Base-by-base conservation (phyloP, 106 monocot species). In the Vanilla planifolia region DNA sequence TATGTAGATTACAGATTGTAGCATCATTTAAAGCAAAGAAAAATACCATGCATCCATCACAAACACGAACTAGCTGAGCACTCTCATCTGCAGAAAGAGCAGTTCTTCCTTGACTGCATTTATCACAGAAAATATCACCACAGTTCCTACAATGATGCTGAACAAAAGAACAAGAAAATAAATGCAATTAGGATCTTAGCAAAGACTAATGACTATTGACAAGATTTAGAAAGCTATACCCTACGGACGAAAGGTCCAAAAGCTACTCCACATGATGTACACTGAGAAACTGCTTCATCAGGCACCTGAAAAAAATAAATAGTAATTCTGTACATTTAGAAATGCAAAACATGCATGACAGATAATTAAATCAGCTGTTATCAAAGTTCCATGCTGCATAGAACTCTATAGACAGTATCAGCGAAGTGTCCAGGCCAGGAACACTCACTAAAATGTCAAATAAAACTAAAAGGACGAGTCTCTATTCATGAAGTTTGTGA, bases 81-180 rank as follows among this genome's bases (percentile, higher is more conserved):
- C 79, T 72, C 24, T 73, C 77, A 68, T 92, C 92, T 34, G 86
- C 75, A 55, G 87, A 87, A 2, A 92, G 83, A 63, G 92, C 80
- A 73, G 65, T 80, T 78, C 92, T 83, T 55, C 86, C 92, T 69
- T 72, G 76, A 28, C 87, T 87, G 59, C 92, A 92, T 60, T 92
- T 92, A 59, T 92, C 92, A 57, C 87, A 92, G 75, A 87, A 92
- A 57, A 92, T 92, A 63, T 92, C 92, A 37, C 92, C 92, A 75
- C 92, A 92, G 47, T 86, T 92, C 48, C 92, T 68, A 56, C 92
- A 92, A 45, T 92, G 92, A 72, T 92, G 92, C 92, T 92, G 77
- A 69, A 71, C 55, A 34, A 20, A 34, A 34, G 1, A 57, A 16
- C 35, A 36, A 14, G 22, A 20, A 0, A 58, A 24, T 43, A 14